phyloP scores from a whole-genome alignment of 768 basidiomycete genomes.

The Crepidotus variabilis region DNA sequence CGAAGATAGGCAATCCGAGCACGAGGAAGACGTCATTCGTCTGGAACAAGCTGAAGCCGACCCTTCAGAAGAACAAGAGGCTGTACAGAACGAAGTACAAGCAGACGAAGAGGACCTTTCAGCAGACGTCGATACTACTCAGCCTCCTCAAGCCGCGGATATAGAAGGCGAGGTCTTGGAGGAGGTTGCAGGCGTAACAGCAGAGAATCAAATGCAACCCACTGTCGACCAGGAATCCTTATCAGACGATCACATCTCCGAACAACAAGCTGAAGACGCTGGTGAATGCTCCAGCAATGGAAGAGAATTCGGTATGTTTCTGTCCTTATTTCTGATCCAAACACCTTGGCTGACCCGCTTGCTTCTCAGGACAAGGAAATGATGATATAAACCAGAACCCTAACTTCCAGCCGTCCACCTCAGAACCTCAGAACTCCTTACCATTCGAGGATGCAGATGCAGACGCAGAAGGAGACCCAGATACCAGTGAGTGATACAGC shows the following conservation, averaged over 20 bases:
- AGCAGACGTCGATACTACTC: neutral
- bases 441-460: neutral
- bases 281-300: no score
- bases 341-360: no score
- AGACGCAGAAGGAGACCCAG: neutral
- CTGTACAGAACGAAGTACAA: constrained; percentile 1
- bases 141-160: no score
- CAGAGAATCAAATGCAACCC: no score
- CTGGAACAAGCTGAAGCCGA: constrained; percentile 3
- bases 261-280: no score
- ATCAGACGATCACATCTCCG: no score
- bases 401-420: neutral
- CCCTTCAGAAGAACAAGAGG: constrained; percentile 6
- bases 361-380: no score
- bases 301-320: no score
- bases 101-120: neutral
- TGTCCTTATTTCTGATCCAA: no score
- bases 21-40: constrained; percentile 1
- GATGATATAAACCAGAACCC: neutral
- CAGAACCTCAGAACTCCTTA: neutral
- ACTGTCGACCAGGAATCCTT: no score
- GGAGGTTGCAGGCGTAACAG: no score
- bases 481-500: neutral
- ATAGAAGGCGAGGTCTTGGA: no score
- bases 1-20: constrained; percentile 6